A percentile compares a stretch with the other conserved stretches of the same genome.
Evolutionary conservation across 495 filamentous ascomycete genomes (phyloP).

Genomic region (Lepraria neglecta): DNA sequence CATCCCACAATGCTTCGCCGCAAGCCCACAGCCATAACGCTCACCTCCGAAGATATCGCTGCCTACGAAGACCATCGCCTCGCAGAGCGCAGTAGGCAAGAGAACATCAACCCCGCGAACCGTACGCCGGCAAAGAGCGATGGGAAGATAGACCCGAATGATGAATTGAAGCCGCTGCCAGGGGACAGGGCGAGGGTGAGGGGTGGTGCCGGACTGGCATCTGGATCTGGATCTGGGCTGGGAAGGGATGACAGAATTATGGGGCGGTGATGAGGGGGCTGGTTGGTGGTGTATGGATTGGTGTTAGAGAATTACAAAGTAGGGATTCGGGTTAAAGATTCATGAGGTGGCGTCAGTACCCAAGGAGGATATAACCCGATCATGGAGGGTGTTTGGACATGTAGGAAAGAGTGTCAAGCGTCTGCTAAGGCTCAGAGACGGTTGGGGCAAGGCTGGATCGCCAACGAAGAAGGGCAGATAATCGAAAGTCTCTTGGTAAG

Average conservation of each 20-base stretch:
- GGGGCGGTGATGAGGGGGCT: constrained; percentile 12
- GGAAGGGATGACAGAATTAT: constrained; percentile 24
- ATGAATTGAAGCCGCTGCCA: constrained; percentile 52
- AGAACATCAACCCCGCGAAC: constrained; percentile 23
- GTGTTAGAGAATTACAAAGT: neutral
- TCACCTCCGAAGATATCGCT: constrained; percentile 72
- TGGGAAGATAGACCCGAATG: constrained; percentile 46
- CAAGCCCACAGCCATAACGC: constrained; percentile 66
- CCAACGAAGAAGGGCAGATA: too few species aligned
- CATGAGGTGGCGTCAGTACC: neutral
- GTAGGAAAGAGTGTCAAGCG: neutral
- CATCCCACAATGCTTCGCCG: constrained; percentile 63
- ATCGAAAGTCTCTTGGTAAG: neutral
- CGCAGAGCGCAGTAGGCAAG: constrained; percentile 21
- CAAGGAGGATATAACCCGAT: too few species aligned
- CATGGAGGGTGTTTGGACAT: neutral
- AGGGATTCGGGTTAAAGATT: neutral
- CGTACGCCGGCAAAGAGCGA: constrained; percentile 24
- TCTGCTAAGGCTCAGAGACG: neutral
- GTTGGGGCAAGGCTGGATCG: too few species aligned
- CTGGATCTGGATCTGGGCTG: constrained; percentile 35
- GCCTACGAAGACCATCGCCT: constrained; percentile 60
- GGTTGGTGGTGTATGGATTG: neutral
- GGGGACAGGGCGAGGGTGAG: constrained; percentile 39
- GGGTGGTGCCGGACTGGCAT: constrained; percentile 37